phyloP scores from a whole-genome alignment of 176 grass and related monocot genomes.

The Eragrostis nindensis region DNA sequence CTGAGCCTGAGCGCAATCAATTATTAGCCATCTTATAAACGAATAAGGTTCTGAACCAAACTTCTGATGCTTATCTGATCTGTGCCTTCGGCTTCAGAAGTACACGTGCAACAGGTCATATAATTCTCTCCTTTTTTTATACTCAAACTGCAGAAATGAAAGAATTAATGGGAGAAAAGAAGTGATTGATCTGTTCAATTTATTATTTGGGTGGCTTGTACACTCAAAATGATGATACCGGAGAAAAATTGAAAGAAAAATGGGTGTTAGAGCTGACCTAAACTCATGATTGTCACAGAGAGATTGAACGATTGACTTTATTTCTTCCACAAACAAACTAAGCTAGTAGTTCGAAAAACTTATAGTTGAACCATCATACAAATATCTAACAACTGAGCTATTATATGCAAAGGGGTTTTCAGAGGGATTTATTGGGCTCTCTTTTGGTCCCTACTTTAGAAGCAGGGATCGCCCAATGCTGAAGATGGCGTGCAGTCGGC shows the following conservation, averaged over 20 bases:
- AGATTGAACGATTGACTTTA: constrained; percentile 19
- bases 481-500: no score
- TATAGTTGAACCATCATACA: constrained; percentile 14
- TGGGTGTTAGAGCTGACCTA: constrained; percentile 3
- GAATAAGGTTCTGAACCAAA: constrained; percentile 22
- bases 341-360: not conserved
- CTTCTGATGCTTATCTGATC: constrained; percentile 30
- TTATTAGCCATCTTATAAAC: not conserved
- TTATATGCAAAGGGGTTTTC: not conserved
- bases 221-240: not conserved
- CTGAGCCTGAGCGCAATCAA: not conserved
- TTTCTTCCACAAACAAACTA: not conserved
- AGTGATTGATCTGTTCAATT: not conserved
- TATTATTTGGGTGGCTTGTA: constrained; percentile 20
- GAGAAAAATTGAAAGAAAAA: not conserved
- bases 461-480: no score
- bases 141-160: not conserved
- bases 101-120: constrained; percentile 35
- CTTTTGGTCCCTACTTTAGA: no score
- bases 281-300: not conserved
- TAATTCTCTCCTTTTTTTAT: not conserved
- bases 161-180: not conserved
- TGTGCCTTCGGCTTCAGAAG: constrained; percentile 3
- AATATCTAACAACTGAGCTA: not conserved
- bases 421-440: no score